Percentiles rank a stretch among this genome's conserved stretches.
Conservation (phyloP, 2,329 filamentous ascomycete genomes). For the Aspergillus sp. region DNA sequence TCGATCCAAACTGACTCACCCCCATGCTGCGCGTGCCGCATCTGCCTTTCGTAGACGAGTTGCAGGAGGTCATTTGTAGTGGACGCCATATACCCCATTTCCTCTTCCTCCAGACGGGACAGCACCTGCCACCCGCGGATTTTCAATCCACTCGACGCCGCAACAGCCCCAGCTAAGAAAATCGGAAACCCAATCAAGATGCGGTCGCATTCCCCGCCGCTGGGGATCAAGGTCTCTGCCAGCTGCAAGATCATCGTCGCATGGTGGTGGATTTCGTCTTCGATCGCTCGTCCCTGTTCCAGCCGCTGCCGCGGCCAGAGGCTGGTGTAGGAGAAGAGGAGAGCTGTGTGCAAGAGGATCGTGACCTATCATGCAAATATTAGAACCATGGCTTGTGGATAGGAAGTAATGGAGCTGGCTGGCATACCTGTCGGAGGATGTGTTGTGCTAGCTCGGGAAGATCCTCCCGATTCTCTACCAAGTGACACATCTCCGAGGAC, state of each 20-base stretch:
- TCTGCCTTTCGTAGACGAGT: slow-evolving; percentile 50
- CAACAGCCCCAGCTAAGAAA: slow-evolving; percentile 52
- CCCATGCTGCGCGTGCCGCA: slow-evolving; percentile 38
- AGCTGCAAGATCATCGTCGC: slow-evolving; percentile 47
- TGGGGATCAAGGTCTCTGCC: slow-evolving; percentile 38
- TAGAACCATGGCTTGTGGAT: too few species aligned
- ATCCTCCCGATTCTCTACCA: slow-evolving; percentile 35
- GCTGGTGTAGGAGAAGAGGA: slow-evolving; percentile 55
- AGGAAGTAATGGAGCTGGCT: too few species aligned
- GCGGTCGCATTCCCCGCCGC: slow-evolving; percentile 39
- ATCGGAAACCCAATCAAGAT: slow-evolving; percentile 53
- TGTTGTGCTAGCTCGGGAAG: slow-evolving; percentile 35
- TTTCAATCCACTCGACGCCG: slow-evolving; percentile 43
- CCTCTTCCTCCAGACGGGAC: slow-evolving; percentile 46
- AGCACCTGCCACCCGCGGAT: slow-evolving; percentile 50
- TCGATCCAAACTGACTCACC: slow-evolving; percentile 47
- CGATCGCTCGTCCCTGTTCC: slow-evolving; percentile 37
- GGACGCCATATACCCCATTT: slow-evolving; percentile 49
- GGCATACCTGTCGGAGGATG: slow-evolving; percentile 48
- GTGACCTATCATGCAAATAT: slow-evolving; percentile 10
- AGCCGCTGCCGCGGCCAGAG: slow-evolving; percentile 52
- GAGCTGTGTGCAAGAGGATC: slow-evolving; percentile 50
- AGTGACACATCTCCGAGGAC: slow-evolving; percentile 34
- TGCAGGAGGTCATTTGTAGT: slow-evolving; percentile 47
- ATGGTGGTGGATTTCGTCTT: slow-evolving; percentile 46